Evolutionary conservation across 495 filamentous ascomycete genomes (phyloP).

Genomic region (Penicillium pulvis): DNA sequence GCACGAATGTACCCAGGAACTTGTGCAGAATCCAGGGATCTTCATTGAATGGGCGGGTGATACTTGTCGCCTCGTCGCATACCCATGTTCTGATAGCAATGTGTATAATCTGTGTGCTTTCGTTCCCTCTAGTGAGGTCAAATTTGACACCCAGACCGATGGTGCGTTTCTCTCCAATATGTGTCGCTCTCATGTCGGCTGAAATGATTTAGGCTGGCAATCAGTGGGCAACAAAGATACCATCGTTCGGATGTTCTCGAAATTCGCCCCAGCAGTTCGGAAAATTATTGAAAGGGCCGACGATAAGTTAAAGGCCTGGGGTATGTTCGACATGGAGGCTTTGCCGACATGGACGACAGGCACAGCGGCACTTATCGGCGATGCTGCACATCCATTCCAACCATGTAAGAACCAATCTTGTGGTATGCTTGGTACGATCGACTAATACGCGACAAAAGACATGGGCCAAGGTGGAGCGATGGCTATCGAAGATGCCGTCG

Average conservation of each 20-base stretch:
- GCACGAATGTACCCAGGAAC: slow-evolving; percentile 11
- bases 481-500: slow-evolving; percentile 63
- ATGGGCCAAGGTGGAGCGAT: slow-evolving; percentile 58
- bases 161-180: slow-evolving; percentile 9
- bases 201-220: slow-evolving; percentile 41
- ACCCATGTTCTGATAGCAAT: slow-evolving; percentile 33
- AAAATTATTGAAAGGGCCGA: slow-evolving; percentile 45
- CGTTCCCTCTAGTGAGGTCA: slow-evolving; percentile 23
- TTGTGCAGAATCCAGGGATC: slow-evolving; percentile 22
- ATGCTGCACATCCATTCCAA: slow-evolving; percentile 63
- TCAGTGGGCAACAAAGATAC: slow-evolving; percentile 39
- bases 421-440: not conserved
- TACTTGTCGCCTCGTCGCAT: slow-evolving; percentile 29
- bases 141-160: slow-evolving; percentile 10
- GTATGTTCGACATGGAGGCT: slow-evolving; percentile 58
- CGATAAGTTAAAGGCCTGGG: slow-evolving; percentile 55
- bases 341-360: slow-evolving; percentile 52
- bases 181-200: not conserved
- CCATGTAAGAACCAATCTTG: slow-evolving; percentile 30
- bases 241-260: slow-evolving; percentile 46
- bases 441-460: slow-evolving; percentile 16
- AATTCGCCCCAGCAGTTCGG: slow-evolving; percentile 46
- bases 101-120: slow-evolving; percentile 32
- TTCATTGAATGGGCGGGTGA: slow-evolving; percentile 31
- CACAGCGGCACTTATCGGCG: slow-evolving; percentile 55